Evolutionary conservation across 129 eudicot genomes (phyloP).

Genomic region (Arctium lappa): DNA sequence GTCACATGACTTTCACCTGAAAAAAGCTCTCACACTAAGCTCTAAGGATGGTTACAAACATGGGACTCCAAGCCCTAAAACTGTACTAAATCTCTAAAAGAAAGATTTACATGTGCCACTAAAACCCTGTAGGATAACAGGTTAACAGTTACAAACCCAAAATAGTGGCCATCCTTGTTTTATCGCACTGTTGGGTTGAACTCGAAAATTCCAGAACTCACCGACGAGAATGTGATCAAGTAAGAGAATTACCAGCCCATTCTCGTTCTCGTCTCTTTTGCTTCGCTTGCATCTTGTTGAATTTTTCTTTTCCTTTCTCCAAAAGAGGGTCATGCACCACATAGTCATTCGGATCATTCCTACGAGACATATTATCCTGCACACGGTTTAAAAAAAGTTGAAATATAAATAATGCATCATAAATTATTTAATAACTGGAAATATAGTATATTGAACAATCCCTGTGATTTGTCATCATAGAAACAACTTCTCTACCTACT

Average conservation of each 20-base stretch:
- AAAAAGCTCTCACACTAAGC: background rate
- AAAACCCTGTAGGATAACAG: background rate
- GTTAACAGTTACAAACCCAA: background rate
- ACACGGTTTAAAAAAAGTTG: background rate
- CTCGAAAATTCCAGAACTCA: background rate
- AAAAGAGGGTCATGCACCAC: conserved; percentile 88
- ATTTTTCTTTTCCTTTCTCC: conserved; percentile 93
- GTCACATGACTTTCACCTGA: background rate
- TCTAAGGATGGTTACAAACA: background rate
- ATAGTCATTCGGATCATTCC: conserved; percentile 77
- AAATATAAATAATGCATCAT: background rate
- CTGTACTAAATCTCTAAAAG: background rate
- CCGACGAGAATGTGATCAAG: conserved; percentile 28
- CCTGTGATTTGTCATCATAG: background rate
- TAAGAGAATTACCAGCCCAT: conserved; percentile 97
- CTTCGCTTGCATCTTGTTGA: conserved; percentile 87
- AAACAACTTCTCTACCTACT: background rate
- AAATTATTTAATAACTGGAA: background rate
- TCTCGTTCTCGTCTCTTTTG: conserved; percentile 86
- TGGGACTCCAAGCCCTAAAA: background rate
- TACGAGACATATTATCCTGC: conserved; percentile 85
- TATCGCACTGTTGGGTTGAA: background rate
- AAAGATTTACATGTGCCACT: conserved; percentile 6
- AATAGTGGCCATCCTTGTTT: background rate
- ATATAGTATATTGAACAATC: background rate